Evolutionary conservation across 495 filamentous ascomycete species (phyloP).

Genomic region (Penicillium simplicissimum): DNA sequence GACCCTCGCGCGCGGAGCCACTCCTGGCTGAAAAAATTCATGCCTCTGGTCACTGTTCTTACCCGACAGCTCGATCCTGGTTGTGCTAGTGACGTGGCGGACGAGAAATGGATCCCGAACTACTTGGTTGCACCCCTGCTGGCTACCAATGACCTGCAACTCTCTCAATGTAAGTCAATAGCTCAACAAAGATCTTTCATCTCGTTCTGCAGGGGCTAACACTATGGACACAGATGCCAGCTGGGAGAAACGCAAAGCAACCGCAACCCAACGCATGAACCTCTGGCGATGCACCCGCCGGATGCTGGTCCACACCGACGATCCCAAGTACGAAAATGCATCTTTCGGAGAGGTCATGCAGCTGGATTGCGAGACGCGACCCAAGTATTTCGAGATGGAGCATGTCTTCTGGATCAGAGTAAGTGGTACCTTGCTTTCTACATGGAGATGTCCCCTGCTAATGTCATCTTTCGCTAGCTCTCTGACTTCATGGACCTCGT

Average conservation of each 20-base stretch:
- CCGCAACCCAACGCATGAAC: slow-evolving; percentile 47
- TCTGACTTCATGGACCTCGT: slow-evolving; percentile 75
- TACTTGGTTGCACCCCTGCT: slow-evolving; percentile 72
- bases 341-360: slow-evolving; percentile 48
- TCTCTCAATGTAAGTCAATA: slow-evolving; percentile 65
- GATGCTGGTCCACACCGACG: slow-evolving; percentile 50
- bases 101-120: slow-evolving; percentile 76
- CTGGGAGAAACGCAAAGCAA: slow-evolving; percentile 61
- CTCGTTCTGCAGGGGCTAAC: slow-evolving; percentile 1
- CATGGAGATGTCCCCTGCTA: slow-evolving; percentile 9
- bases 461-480: slow-evolving; percentile 46
- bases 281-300: slow-evolving; percentile 56
- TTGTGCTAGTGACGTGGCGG: slow-evolving; percentile 41
- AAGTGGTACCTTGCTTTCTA: slow-evolving; percentile 19
- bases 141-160: slow-evolving; percentile 71
- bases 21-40: slow-evolving; percentile 49
- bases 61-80: slow-evolving; percentile 48
- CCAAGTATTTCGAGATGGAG: slow-evolving; percentile 56
- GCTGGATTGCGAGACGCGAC: slow-evolving; percentile 48
- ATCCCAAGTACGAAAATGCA: slow-evolving; percentile 36
- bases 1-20: slow-evolving; percentile 46
- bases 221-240: slow-evolving; percentile 54
- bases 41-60: slow-evolving; percentile 53
- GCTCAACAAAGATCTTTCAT: neutral
- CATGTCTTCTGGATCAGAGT: slow-evolving; percentile 80